phyloP scores from a whole-genome alignment of 768 basidiomycete genomes.

The Antrodiella citrinella region DNA sequence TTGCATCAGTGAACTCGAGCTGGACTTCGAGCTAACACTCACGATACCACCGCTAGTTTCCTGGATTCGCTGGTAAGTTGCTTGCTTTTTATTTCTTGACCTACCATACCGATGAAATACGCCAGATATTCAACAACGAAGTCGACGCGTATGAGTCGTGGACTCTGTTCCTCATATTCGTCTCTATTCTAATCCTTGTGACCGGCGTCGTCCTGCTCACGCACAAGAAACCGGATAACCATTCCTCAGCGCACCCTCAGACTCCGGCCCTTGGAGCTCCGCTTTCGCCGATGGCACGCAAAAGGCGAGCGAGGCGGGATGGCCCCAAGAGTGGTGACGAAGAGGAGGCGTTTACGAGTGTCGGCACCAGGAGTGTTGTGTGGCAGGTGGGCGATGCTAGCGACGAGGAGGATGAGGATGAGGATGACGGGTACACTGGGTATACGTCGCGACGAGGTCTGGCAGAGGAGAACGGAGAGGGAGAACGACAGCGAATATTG shows the following conservation, averaged over 20 bases:
- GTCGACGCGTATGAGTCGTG: conserved; percentile 81
- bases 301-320: conserved; percentile 21
- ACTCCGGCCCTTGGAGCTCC: conserved; percentile 17
- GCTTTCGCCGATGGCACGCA: conserved; percentile 21
- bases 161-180: conserved; percentile 82
- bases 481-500: conserved; percentile 18
- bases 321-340: conserved; percentile 28
- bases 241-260: conserved; percentile 18
- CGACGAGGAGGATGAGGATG: conserved; percentile 55
- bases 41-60: too few relatives aligned
- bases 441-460: conserved; percentile 2
- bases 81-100: too few relatives aligned
- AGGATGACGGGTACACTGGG: conserved; percentile 11
- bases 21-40: too few relatives aligned
- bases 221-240: conserved; percentile 77
- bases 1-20: conserved; percentile 4
- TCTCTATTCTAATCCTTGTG: conserved; percentile 81
- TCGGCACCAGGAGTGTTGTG: conserved; percentile 34
- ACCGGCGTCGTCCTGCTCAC: conserved; percentile 90
- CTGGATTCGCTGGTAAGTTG: conserved; percentile 43
- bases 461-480: conserved; percentile 11
- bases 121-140: conserved; percentile 72
- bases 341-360: conserved; percentile 10
- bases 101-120: too few relatives aligned
- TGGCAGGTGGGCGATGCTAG: conserved; percentile 74